Evolutionary conservation across 345 rosid genomes (phyloP).

Genomic region (Trapa incisa): DNA sequence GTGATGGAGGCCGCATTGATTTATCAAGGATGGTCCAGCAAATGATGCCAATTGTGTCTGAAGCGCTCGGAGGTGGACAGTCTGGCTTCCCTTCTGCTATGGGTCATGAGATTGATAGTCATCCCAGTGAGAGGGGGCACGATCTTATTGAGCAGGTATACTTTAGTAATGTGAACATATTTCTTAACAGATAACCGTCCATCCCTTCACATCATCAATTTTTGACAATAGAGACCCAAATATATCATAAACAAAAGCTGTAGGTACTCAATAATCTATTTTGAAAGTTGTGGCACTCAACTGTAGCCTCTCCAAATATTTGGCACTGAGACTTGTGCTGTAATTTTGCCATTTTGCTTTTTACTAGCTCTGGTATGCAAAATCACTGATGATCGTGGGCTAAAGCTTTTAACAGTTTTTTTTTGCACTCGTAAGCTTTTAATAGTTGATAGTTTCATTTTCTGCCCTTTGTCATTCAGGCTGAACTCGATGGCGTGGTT

Average conservation of each 20-base stretch:
- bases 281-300: not conserved
- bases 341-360: too few species aligned
- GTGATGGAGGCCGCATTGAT: conserved; percentile 54
- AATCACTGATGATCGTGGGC: not conserved
- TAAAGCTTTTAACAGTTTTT: not conserved
- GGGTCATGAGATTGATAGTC: conserved; percentile 20
- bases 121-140: conserved; percentile 15
- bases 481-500: conserved; percentile 32
- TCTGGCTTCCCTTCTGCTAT: conserved; percentile 17
- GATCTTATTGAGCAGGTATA: conserved; percentile 39
- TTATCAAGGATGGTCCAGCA: conserved; percentile 76
- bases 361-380: not conserved
- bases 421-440: not conserved
- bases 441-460: not conserved
- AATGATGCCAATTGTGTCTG: conserved; percentile 94
- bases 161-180: not conserved
- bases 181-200: too few species aligned
- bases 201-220: too few species aligned
- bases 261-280: not conserved
- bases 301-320: too few species aligned
- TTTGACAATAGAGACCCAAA: too few species aligned
- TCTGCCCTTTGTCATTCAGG: conserved; percentile 18
- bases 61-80: conserved; percentile 45
- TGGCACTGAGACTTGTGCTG: too few species aligned
- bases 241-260: not conserved